These are phyloP conservation scores for Panicum hallii DNA, from an alignment of 202 grass and related monocot species.

Conservation along the genomic window DNA sequence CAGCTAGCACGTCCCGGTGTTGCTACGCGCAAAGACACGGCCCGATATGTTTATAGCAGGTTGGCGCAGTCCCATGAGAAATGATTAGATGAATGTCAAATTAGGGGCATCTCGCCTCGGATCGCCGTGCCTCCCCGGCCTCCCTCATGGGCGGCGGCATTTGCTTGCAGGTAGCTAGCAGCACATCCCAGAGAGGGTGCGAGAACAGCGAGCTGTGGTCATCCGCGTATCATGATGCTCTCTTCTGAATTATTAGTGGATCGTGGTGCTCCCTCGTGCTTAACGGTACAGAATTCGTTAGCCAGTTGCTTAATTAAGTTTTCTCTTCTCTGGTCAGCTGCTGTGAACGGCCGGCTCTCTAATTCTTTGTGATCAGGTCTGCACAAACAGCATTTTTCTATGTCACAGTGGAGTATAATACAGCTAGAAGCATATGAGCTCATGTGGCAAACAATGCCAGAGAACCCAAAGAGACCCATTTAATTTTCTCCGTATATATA, in stretches of 20 bases:
- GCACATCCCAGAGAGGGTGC: not conserved
- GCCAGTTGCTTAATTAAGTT: not conserved
- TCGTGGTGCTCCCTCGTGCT: conserved; percentile 51
- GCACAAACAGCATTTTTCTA: not conserved
- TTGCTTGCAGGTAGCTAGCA: conserved; percentile 26
- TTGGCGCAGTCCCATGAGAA: conserved; percentile 53
- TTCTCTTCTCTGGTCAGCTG: not conserved
- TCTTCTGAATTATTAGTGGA: conserved; percentile 53
- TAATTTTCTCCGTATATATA: not conserved
- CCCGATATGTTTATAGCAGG: conserved; percentile 29
- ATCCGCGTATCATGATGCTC: not conserved
- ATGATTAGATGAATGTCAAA: conserved; percentile 60
- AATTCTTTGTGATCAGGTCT: conserved; percentile 18
- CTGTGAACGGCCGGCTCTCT: conserved; percentile 24
- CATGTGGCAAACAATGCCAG: conserved; percentile 32
- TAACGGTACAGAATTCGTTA: conserved; percentile 50
- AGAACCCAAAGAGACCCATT: not conserved
- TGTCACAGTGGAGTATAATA: not conserved
- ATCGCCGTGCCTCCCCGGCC: conserved; percentile 32
- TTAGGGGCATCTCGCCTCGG: conserved; percentile 48
- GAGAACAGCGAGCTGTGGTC: not conserved
- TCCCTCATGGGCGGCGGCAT: conserved; percentile 11
- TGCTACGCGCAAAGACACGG: conserved; percentile 40
- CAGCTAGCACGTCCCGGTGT: conserved; percentile 56
- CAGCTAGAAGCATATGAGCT: not conserved